Percentiles rank a stretch among this genome's conserved stretches.
Evolutionary conservation across 257 asterid genomes (phyloP).

Genomic region (Ophiorrhiza pumila): DNA sequence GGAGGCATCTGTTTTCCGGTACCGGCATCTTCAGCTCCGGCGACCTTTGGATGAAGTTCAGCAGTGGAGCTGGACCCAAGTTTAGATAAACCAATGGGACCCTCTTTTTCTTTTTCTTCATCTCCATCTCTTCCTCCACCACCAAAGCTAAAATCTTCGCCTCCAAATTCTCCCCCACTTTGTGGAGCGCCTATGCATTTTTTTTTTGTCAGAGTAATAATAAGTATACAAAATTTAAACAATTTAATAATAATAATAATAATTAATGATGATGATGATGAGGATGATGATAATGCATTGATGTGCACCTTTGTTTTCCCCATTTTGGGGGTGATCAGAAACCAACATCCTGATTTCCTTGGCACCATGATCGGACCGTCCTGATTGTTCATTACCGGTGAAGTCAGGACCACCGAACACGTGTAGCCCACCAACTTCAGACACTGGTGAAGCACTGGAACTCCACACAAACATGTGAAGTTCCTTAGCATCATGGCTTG

Average conservation of each 20-base stretch:
- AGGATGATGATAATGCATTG: not conserved
- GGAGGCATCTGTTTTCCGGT: conserved; percentile 87
- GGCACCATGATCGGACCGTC: conserved; percentile 84
- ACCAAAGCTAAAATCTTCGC: conserved; percentile 70
- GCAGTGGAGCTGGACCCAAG: conserved; percentile 51
- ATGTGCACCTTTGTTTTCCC: conserved; percentile 63
- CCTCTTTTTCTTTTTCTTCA: conserved; percentile 62
- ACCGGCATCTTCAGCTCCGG: conserved; percentile 40
- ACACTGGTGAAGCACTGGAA: conserved; percentile 91
- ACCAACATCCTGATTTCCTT: conserved; percentile 90
- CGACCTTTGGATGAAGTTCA: conserved; percentile 43
- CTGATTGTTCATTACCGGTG: conserved; percentile 61
- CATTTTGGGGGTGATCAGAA: conserved; percentile 74
- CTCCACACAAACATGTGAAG: conserved; percentile 99
- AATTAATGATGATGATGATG: not conserved
- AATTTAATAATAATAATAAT: too few relatives aligned
- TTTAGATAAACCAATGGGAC: conserved; percentile 45
- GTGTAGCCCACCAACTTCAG: conserved; percentile 59
- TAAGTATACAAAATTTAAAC: conserved; percentile 1
- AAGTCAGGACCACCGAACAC: conserved; percentile 48
- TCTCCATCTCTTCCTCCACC: conserved; percentile 56
- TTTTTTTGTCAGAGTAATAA: not conserved
- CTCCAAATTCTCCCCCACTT: conserved; percentile 53
- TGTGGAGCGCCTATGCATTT: conserved; percentile 44
- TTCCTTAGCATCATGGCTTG: conserved; percentile 75